Evolutionary conservation across 768 basidiomycete species (phyloP).

Genomic region (Psilocybe cyanescens): DNA sequence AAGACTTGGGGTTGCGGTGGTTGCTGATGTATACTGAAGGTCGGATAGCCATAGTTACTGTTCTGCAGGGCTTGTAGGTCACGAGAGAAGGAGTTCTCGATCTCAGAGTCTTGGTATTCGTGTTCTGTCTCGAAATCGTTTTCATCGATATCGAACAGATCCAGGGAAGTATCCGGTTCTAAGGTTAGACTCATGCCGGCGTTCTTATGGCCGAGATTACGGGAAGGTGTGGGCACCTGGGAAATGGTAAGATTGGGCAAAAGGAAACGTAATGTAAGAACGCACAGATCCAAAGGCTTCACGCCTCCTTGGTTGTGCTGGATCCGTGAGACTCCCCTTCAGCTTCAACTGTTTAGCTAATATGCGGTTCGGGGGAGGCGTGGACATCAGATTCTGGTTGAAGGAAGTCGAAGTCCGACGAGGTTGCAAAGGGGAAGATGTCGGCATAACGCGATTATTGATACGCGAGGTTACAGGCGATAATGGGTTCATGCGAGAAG

Average conservation of each 20-base stretch:
- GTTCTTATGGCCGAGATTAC: slow-evolving; percentile 30
- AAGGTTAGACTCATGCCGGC: slow-evolving; percentile 36
- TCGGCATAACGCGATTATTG: slow-evolving; percentile 29
- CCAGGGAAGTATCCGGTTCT: slow-evolving; percentile 48
- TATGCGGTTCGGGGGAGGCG: slow-evolving; percentile 71
- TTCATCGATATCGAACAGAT: slow-evolving; percentile 79
- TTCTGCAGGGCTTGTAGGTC: slow-evolving; percentile 33
- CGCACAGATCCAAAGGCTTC: slow-evolving; percentile 46
- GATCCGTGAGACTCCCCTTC: slow-evolving; percentile 76
- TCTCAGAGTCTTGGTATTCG: slow-evolving; percentile 33
- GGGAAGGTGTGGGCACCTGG: slow-evolving; percentile 37
- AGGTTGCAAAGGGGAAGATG: slow-evolving; percentile 36
- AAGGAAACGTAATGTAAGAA: slow-evolving; percentile 20
- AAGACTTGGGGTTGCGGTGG: slow-evolving; percentile 29
- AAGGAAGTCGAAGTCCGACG: slow-evolving; percentile 30
- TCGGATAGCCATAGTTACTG: slow-evolving; percentile 39
- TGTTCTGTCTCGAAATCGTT: slow-evolving; percentile 60
- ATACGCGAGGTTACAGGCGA: slow-evolving; percentile 40
- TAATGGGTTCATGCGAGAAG: slow-evolving; percentile 32
- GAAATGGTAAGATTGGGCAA: slow-evolving; percentile 7
- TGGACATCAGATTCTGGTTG: slow-evolving; percentile 50
- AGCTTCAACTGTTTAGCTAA: slow-evolving; percentile 58
- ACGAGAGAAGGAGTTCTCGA: slow-evolving; percentile 42
- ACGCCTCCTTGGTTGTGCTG: slow-evolving; percentile 54
- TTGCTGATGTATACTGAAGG: slow-evolving; percentile 30